A percentile compares a stretch with the other conserved stretches of the same genome.
These are phyloP conservation scores for Aspergillus glaucus DNA, from an alignment of 2,329 filamentous ascomycete species.

Conservation along the genomic window DNA sequence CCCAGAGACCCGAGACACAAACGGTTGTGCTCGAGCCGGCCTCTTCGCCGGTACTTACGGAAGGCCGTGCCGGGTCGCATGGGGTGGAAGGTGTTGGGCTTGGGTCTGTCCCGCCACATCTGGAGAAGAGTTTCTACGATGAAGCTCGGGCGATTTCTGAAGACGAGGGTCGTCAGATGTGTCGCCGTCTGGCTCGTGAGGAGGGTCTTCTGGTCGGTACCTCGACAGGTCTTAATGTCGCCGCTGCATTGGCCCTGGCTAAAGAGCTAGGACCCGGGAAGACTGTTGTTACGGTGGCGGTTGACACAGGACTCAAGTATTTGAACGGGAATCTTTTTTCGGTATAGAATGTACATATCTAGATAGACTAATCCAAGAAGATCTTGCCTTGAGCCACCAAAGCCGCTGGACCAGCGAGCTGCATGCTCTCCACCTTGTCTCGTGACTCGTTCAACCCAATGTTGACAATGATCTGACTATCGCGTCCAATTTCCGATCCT, in stretches of 20 bases:
- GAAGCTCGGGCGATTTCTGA: constrained; percentile 94
- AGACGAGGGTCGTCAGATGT: constrained; percentile 72
- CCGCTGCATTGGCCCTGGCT: constrained; percentile 10
- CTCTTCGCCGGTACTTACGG: constrained; percentile 5
- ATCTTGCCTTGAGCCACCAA: constrained; percentile 8
- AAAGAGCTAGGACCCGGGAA: constrained; percentile 7
- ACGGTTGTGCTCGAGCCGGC: constrained; percentile 10
- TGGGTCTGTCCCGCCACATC: constrained; percentile 84
- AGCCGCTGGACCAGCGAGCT: constrained; percentile 5
- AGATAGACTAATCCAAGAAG: constrained; percentile 3
- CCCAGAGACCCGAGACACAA: background rate
- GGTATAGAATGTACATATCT: background rate
- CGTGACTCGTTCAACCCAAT: constrained; percentile 9
- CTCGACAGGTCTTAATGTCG: constrained; percentile 13
- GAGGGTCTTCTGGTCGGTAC: constrained; percentile 75
- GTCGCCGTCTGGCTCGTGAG: constrained; percentile 74
- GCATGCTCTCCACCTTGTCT: constrained; percentile 11
- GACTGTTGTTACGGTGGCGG: constrained; percentile 10
- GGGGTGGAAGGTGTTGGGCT: constrained; percentile 95
- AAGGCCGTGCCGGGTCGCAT: constrained; percentile 54
- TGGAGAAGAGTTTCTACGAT: constrained; percentile 68
- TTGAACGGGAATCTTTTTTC: constrained; percentile 4
- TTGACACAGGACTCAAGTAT: constrained; percentile 15
- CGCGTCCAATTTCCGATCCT: constrained; percentile 58
- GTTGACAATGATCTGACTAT: constrained; percentile 17